Evolutionary conservation across 31 red algal species (phyloP).

Genomic region (Porphyra umbilicalis): DNA sequence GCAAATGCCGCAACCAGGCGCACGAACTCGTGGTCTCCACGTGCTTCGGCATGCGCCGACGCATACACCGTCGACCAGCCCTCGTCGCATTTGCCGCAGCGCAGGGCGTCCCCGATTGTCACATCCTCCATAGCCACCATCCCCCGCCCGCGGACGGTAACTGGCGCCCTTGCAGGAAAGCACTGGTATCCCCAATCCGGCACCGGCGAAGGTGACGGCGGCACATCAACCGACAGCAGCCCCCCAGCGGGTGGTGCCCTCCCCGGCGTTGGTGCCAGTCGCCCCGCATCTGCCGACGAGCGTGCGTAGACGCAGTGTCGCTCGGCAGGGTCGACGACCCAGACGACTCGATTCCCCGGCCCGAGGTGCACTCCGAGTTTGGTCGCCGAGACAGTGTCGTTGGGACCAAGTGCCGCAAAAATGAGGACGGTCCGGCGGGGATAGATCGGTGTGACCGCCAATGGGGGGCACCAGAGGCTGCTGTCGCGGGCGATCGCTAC

Average conservation of each 20-base stretch:
- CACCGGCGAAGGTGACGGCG: neutral
- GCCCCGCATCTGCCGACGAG: neutral
- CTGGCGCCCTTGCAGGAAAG: neutral
- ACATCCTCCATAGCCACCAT: neutral
- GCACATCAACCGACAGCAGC: neutral
- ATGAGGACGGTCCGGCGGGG: neutral
- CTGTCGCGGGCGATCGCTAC: neutral
- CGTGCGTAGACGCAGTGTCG: neutral
- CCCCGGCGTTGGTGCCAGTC: neutral
- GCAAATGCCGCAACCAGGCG: neutral
- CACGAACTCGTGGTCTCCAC: neutral
- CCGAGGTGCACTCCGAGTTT: neutral
- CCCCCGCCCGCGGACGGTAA: neutral
- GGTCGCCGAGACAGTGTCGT: neutral
- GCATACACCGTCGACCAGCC: neutral
- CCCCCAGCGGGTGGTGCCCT: neutral
- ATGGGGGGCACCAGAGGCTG: neutral
- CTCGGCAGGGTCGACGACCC: neutral
- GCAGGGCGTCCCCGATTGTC: neutral
- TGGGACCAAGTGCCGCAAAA: neutral
- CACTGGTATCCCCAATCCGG: neutral
- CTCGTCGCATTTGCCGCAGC: neutral
- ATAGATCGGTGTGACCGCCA: neutral
- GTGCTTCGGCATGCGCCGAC: neutral
- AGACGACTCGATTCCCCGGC: neutral